Evolutionary conservation across 2,329 filamentous ascomycete genomes (phyloP), one percentile per base, ranked within the genome.

Genomic region (Fusarium bactridioides): DNA sequence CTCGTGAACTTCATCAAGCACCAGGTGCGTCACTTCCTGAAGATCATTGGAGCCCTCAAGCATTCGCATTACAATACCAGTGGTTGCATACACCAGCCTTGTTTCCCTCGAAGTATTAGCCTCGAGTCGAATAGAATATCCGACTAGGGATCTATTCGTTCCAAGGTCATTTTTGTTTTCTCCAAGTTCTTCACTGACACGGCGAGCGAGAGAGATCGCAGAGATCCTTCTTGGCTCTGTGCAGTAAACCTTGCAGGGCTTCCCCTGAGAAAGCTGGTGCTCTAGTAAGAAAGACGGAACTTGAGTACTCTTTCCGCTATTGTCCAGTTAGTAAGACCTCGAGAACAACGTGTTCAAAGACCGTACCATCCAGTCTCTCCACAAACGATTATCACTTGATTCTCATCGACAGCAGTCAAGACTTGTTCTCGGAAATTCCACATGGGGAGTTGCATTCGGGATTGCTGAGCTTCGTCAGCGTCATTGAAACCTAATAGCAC

Each of bases 1-100:
- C 81, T 99, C 96, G 79, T 99, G 96, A 5, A 98, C 95, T 82
- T 99, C 96, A 78, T 99, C 96, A n/a, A 99, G 90, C 50, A 99
- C 91, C 67, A 99, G 84, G 83, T 98, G 96, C 1, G 95, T 97
- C 58, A 99, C 91, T 72, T 98, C 95, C 64, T 90, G 89, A 47
- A 99, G 88, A 62, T 97, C 93, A 72, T 94, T 93, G 0, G 94
- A 93, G 13, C 92, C 92, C 81, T 99, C 96, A 19, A 99, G 86
- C 95, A 99, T 98, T 33, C 96, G 91, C 86, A 99, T 93, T n/a
- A 99, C 94, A 64, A 99, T 97, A 84, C 96, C 90, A 10, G 90
- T 92, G 4, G 92, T 98, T 59, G 96, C 96, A 82, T 94, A 99
- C 10, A 98, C 90, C 31, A 99, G 88, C 57, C 94, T 88, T 5